Base-by-base conservation (phyloP, 768 basidiomycete genomes). In the Leucocoprinus leucothites region DNA sequence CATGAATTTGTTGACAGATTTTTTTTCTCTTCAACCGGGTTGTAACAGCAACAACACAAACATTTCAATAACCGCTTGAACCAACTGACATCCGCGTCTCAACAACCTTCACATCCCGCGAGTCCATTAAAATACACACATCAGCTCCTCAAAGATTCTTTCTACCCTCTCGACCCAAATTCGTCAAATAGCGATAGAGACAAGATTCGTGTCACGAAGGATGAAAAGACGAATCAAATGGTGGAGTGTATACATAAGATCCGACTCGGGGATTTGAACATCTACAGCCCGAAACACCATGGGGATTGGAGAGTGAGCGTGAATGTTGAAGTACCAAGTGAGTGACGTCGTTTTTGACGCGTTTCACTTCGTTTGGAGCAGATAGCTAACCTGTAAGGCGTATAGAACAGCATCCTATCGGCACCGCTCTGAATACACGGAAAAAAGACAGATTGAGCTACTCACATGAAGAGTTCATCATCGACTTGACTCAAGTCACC, bases 271-370 rank as follows among this genome's bases (percentile, higher is more conserved):
- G 85, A 96, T 69, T 72, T 99, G 64, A 91, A 99, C 67, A 78
- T 99, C 24, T 87, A 81, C 67, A 84, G 84, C 63, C 96, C 96
- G 7, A 89, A 89, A 65, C 75, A 86, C 21, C 67, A 75, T 1
- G 92, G 89, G 42, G 97, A 99, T 70, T 98, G 93, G 92, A 75
- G 97, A 53, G 78, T 99, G 4, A 94, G 91, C 60, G 92, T 98
- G 5, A 98, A 84, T 67, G 65, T 91, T n/a, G 96, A 99, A 79
- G 78, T 89, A 36, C 90, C 91, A 22, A 80, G 94, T 96, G 62
- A 58, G 84, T 38, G 36, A 52, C 13, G 35, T 31, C 49, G 55
- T 26, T 21, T 56, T 21, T 44, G 46, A 13, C 16, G 14, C 38
- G 16, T 38, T 38, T 11, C 11, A 38, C 16, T 8, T 38, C 3